Evolutionary conservation across 768 basidiomycete genomes (phyloP), one percentile per base, ranked within the genome.

Genomic region (Phaffia tasmanica): DNA sequence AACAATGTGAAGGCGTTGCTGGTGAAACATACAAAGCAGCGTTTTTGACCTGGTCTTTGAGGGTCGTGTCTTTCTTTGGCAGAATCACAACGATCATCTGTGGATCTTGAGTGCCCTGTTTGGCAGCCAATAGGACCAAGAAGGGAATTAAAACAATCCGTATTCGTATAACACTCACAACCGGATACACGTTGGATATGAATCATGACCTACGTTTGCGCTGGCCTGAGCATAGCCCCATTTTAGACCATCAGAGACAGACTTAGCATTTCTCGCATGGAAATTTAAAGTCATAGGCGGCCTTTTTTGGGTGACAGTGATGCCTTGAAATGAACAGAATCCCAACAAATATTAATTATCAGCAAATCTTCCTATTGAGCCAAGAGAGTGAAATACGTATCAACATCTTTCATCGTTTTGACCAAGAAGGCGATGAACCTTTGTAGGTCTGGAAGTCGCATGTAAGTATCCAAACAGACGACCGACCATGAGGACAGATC

Each of bases 221-320:
- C 35, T 64, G 69, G 65, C 74, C 74, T 54, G 5, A 54, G 5
- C 15, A 3, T 74, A 70, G 30, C 59, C 66, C 42, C 69, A 68
- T 69, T 76, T 76, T 72, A 76, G 75, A n/a, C 58, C 61, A 58
- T 76, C 74, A 56, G 75, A 76, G 0, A 75, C 66, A 64, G 72
- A 74, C 1, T 72, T 71, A 57, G 75, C 74, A 25, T 73, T 74
- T 68, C 73, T 74, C 14, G 75, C 74, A 14, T 75, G 67, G 16
- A 76, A 65, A 30, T 71, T 67, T 48, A 72, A 71, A 54, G 75
- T 75, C 23, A 76, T 59, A 63, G 75, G 75, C n/a, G 75, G 75
- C 23, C 35, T 69, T 69, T 47, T 72, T 71, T 61, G 14, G 70
- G 72, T 1, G 70, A 54, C 53, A 23, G 4, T 54, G 23, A 23